phyloP scores from a whole-genome alignment of 441 rosid species.

The Lepidium campestre region DNA sequence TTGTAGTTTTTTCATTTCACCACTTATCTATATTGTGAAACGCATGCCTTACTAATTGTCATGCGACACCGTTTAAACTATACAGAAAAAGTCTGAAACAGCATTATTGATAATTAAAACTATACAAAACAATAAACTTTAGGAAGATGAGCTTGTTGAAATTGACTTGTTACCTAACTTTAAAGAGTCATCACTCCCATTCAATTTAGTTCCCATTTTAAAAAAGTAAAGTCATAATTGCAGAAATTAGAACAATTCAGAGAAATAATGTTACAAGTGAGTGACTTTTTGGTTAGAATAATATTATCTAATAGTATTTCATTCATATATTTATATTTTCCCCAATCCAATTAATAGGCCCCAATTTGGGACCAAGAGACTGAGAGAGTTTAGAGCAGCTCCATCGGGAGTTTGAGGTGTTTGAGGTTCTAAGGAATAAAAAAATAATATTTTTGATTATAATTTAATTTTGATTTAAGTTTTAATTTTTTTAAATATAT shows the following conservation, averaged over 20 bases:
- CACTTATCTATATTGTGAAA: not conserved
- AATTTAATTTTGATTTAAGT: no score
- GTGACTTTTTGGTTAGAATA: no score
- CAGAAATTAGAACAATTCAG: not conserved
- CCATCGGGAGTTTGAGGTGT: no score
- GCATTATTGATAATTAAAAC: not conserved
- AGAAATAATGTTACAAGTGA: not conserved
- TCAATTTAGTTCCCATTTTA: not conserved
- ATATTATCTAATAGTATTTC: not conserved
- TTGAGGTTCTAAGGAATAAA: no score
- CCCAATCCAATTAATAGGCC: not conserved
- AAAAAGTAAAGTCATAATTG: not conserved
- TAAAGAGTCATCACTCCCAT: not conserved
- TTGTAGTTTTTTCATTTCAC: not conserved
- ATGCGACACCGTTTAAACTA: not conserved
- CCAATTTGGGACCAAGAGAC: slow-evolving; percentile 10
- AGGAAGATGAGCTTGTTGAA: slow-evolving; percentile 5
- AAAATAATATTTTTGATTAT: no score
- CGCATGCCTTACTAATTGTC: not conserved
- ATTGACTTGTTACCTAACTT: slow-evolving; percentile 12
- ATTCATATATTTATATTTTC: not conserved
- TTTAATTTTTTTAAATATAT: no score
- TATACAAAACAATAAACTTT: not conserved
- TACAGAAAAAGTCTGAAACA: not conserved
- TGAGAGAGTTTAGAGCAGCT: no score